A percentile compares a stretch with the other conserved stretches of the same genome.
These are phyloP conservation scores for Phyllosticta citrichinensis DNA, from an alignment of 2,329 filamentous ascomycete species.

Conservation along the genomic window DNA sequence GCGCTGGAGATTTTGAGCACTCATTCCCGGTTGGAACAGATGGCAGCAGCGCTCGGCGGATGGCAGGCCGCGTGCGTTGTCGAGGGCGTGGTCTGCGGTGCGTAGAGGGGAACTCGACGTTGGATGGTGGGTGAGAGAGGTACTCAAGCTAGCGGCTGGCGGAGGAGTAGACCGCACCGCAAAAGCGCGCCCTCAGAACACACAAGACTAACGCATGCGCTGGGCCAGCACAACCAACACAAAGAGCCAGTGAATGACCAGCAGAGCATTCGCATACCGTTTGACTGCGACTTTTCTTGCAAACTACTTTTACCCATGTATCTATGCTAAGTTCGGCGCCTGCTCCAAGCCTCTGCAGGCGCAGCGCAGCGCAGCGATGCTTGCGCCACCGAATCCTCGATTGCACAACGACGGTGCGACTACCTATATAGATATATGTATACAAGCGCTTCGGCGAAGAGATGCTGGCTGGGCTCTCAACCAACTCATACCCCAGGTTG, in stretches of 20 bases:
- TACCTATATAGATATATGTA: too few relatives aligned
- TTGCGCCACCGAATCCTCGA: too few relatives aligned
- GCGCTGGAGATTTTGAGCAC: neutral
- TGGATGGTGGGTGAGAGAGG: slow-evolving; percentile 7
- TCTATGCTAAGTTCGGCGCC: too few relatives aligned
- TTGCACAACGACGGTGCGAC: too few relatives aligned
- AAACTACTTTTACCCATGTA: neutral
- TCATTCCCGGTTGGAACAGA: slow-evolving; percentile 4
- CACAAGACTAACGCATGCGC: neutral
- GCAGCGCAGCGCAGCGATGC: too few relatives aligned
- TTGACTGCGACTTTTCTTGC: neutral
- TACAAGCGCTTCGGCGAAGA: too few relatives aligned
- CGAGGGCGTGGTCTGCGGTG: slow-evolving; percentile 1
- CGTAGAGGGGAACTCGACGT: slow-evolving; percentile 5
- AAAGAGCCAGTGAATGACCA: neutral
- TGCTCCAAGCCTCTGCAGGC: too few relatives aligned
- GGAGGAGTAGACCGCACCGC: slow-evolving; percentile 9
- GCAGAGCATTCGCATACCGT: neutral
- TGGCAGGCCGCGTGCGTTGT: slow-evolving; percentile 3
- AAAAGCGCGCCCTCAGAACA: slow-evolving; percentile 1
- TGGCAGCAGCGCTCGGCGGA: neutral
- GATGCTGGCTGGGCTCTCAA: too few relatives aligned
- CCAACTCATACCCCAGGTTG: too few relatives aligned
- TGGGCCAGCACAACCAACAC: neutral
- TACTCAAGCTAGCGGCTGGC: slow-evolving; percentile 3